Evolutionary conservation across 352 stramenopile genomes (phyloP), one percentile per base, ranked within the genome.

Genomic region (Pythium periplocum): DNA sequence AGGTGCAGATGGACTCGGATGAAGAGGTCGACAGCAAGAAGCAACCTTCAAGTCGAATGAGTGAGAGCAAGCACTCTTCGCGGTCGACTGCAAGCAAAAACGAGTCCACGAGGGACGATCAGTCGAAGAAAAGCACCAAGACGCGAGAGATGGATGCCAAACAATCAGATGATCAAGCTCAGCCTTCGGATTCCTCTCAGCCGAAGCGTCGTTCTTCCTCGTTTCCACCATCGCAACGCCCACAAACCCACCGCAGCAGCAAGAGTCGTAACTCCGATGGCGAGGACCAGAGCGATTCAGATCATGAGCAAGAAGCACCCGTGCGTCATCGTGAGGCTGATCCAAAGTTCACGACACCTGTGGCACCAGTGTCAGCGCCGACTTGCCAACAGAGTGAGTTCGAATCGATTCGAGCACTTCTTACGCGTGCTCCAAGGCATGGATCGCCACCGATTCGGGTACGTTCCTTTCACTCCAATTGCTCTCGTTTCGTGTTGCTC

Each of bases 381-480:
- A 31, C 43, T 31, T 7, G 8, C 9, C 10, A 30, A 31, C 43
- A 48, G 8, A n/a, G 8, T n/a, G 9, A 8, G 43, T 31, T 1
- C 6, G 43, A 48, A 7, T 42, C 38, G 38, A 42, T 79, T 26
- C 66, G 64, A 0, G 42, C 45, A 6, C 81, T 83, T 46, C 51
- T 87, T 32, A 78, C 59, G 12, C 62, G 53, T n/a, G 53, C 72
- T 7, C 68, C 66, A 11, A 57, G 53, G 9, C 48, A 53, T 2
- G 66, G 52, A 6, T 41, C 61, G 2, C 30, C 56, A 26, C 49
- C 51, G 5, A 61, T 87, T 49, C 59, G 66, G 38, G 73, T 80
- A 66, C 8, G 64, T 61, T 4, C 2, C 2, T 41, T 26, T 34
- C 3, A 43, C 17, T 35, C 3, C 32, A 35, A 7, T 7, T 41